Base-by-base conservation (phyloP, 129 eudicot species). In the Tanacetum coccineum region DNA sequence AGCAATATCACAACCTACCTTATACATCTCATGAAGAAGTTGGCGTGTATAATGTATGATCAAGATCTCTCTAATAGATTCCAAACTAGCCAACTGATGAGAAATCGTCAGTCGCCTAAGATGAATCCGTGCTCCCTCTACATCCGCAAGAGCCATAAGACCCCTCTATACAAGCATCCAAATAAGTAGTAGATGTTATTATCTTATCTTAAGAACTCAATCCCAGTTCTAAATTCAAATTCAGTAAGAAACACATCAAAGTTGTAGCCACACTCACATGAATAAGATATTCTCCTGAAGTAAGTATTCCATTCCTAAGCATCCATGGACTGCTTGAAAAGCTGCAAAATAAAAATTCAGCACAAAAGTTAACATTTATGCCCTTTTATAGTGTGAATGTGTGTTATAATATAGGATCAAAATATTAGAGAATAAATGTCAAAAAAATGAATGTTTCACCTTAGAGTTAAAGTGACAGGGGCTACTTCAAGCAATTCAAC, bases 271-370 rank as follows among this genome's bases (percentile, higher is more conserved):
- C 36, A 63, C 96, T 74, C 84, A 89, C 99, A 81, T 93, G 99
- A 65, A 93, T 82, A 57, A 93, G 85, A 56, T 91, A 93, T 73
- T 93, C 99, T 64, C 96, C 96, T 7, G 96, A 86, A 74, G 90
- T 81, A 78, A 93, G 89, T 45, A 85, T 83, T 60, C 92, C 95
- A 70, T 84, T 81, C 75, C 88, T 85, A 69, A 87, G 93, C 82
- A 85, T 84, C 99, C 99, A 94, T 9, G 99, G 99, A 74, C 87
- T 89, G 84, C 99, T 94, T 10, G 99, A 94, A 76, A 94, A 94
- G 88, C 99, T 94, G 95, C 72, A 82, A 60, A 53, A 79, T 21
- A 28, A 72, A 76, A 20, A 62, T 51, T 20, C 13, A 4, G 28
- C 49, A n/a, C n/a, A n/a, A n/a, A n/a, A n/a, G n/a, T n/a, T n/a